A percentile compares a stretch with the other conserved stretches of the same genome.
Evolutionary conservation across 2,329 filamentous ascomycete genomes (phyloP).

Genomic region (Paracoccidioides brasiliensis): DNA sequence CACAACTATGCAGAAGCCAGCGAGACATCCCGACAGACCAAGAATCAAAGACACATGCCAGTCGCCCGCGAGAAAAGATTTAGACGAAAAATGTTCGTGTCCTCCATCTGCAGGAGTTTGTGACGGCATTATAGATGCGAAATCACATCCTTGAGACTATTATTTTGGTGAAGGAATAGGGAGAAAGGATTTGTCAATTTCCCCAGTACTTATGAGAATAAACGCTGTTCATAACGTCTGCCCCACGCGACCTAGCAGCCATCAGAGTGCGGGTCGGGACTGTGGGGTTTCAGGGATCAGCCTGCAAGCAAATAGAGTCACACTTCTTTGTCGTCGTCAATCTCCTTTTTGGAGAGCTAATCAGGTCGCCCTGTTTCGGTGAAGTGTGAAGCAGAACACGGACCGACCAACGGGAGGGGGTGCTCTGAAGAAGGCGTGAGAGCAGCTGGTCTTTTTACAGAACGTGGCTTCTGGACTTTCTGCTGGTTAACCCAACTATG

Average conservation of each 20-base stretch:
- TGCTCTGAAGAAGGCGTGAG: not conserved
- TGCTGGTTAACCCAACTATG: not conserved
- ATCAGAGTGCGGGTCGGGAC: not conserved
- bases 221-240: not conserved
- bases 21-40: constrained; percentile 8
- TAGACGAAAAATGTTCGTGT: no score
- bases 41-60: constrained; percentile 7
- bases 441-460: not conserved
- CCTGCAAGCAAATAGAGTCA: not conserved
- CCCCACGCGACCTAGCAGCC: not conserved
- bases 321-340: not conserved
- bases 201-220: not conserved
- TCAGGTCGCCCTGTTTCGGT: not conserved
- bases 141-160: not conserved
- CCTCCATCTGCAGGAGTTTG: not conserved
- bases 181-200: not conserved
- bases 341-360: not conserved
- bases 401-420: not conserved
- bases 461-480: not conserved
- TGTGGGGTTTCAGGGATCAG: not conserved
- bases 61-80: constrained; percentile 2
- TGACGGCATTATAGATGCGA: not conserved
- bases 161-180: not conserved
- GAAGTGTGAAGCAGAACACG: not conserved
- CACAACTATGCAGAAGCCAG: constrained; percentile 7